Evolutionary conservation across 306 rosid genomes (phyloP), one percentile per base, ranked within the genome.

Genomic region (Gleditsia sinensis): DNA sequence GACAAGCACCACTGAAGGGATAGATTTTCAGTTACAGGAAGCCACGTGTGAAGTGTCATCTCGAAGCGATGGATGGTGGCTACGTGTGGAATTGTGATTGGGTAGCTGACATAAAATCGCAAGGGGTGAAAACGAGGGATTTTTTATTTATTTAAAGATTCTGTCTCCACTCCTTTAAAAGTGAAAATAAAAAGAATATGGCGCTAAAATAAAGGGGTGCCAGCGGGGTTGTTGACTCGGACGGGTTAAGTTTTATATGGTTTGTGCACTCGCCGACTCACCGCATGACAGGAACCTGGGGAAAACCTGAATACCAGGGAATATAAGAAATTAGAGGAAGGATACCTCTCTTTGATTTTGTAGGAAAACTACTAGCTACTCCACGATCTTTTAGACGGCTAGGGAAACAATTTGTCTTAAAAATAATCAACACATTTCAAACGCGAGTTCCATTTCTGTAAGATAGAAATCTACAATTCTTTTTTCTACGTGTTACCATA

Each of bases 121-220:
- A 20, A 27, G 28, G 64, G 65, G 67, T 78, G 67, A 76, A 80
- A 76, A 49, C 75, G 61, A 65, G 84, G 79, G 73, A 76, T 73
- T 23, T 28, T 9, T 68, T 68, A 2, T 2, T 1, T 9, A n/a
- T 9, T 5, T 14, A 3, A 45, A 74, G 71, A 74, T 84, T 77
- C 75, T 54, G 21, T 57, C 6, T 11, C 20, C 50, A 53, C 72
- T 65, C 57, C 23, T 65, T 64, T 63, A 43, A 67, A 62, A 66
- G 71, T 68, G 49, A 78, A 58, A 81, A 33, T 39, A 78, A 62
- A 62, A 51, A 62, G 39, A 42, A 71, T 24, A 82, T 82, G 86
- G 84, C 86, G 86, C 86, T 81, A 85, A 81, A 85, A 59, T 27
- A 28, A 12, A 30, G 68, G 60, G 65, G 72, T 3, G 54, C 34